Evolutionary conservation across 495 filamentous ascomycete species (phyloP).

Genomic region (Talaromyces adpressus): DNA sequence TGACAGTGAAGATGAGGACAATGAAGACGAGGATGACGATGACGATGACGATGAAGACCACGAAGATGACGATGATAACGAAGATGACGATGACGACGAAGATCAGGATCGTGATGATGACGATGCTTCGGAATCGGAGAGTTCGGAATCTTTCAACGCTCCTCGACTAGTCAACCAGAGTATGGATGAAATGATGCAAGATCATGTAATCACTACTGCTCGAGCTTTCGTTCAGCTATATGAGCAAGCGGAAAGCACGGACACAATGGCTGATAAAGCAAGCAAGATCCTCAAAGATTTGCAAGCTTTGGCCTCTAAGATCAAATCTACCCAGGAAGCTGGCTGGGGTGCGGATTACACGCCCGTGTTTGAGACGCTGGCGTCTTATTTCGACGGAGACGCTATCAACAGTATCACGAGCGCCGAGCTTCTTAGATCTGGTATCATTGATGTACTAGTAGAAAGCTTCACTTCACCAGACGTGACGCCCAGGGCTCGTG

Average conservation of each 20-base stretch:
- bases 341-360: constrained; percentile 43
- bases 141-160: constrained; percentile 48
- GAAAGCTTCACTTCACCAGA: constrained; percentile 57
- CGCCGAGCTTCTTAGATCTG: constrained; percentile 84
- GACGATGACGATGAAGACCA: constrained; percentile 45
- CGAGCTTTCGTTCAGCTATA: constrained; percentile 76
- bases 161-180: constrained; percentile 36
- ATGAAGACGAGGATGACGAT: constrained; percentile 47
- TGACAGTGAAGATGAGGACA: constrained; percentile 25
- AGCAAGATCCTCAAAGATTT: constrained; percentile 65
- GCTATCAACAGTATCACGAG: constrained; percentile 93
- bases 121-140: constrained; percentile 64
- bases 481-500: constrained; percentile 54
- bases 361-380: constrained; percentile 67
- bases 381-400: constrained; percentile 83
- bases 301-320: constrained; percentile 59
- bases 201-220: constrained; percentile 67
- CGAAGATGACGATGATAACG: constrained; percentile 46
- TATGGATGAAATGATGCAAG: constrained; percentile 55
- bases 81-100: constrained; percentile 55
- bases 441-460: constrained; percentile 76
- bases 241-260: constrained; percentile 65
- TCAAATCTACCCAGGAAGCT: constrained; percentile 60
- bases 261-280: constrained; percentile 69
- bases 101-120: constrained; percentile 51